Conservation (phyloP, 345 rosid species). For the Boechera retrofracta region DNA sequence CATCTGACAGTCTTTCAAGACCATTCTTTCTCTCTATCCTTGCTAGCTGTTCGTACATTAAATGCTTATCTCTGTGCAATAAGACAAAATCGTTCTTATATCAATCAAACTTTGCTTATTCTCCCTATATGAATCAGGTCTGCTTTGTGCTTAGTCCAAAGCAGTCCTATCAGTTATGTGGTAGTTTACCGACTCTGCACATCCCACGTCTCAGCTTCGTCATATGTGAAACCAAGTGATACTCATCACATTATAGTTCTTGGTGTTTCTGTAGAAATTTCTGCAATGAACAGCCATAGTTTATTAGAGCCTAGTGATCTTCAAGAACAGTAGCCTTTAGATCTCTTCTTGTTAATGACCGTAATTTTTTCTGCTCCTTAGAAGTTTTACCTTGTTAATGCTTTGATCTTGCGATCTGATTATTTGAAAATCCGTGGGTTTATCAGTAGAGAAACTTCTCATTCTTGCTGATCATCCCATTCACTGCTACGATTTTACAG, state of each 20-base stretch:
- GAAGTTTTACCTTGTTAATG: not conserved
- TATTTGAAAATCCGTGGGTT: not conserved
- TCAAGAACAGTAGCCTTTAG: conserved; percentile 3
- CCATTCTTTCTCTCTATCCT: conserved; percentile 53
- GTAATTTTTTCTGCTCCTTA: not conserved
- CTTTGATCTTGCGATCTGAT: conserved; percentile 18
- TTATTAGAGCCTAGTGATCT: conserved; percentile 14
- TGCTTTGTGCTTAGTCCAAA: conserved; percentile 43
- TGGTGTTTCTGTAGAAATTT: conserved; percentile 23
- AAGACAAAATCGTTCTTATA: conserved; percentile 34
- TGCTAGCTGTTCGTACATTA: conserved; percentile 24
- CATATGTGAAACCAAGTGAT: conserved; percentile 4
- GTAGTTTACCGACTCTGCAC: conserved; percentile 6
- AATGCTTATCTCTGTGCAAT: conserved; percentile 36
- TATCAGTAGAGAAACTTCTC: not conserved
- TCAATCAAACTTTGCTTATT: conserved; percentile 22
- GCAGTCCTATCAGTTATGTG: conserved; percentile 25
- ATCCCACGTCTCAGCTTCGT: conserved; percentile 29
- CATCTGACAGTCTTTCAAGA: conserved; percentile 58
- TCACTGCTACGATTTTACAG: not conserved
- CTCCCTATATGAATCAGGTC: conserved; percentile 36
- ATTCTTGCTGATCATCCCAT: conserved; percentile 8
- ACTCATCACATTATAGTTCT: conserved; percentile 7
- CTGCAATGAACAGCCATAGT: conserved; percentile 6
- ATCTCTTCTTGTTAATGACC: conserved; percentile 14